Percentiles rank a stretch among this genome's conserved stretches.
Evolutionary conservation across 257 asterid species (phyloP).

Genomic region (Solanum etuberosum): DNA sequence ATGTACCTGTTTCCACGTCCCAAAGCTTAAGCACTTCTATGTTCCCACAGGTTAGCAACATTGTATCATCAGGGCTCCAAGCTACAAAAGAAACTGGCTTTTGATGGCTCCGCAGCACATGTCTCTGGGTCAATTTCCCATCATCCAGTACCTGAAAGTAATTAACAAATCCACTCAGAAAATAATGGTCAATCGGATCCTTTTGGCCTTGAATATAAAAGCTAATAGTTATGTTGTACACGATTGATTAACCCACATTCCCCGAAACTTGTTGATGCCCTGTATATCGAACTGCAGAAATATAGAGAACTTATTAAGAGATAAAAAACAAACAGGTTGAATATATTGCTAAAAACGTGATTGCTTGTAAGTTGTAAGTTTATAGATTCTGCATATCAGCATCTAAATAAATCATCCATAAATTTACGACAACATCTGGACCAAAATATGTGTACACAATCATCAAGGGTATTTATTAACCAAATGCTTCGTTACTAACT

Average conservation of each 20-base stretch:
- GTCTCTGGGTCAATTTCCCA: slow-evolving; percentile 32
- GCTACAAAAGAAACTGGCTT: slow-evolving; percentile 70
- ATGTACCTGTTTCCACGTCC: slow-evolving; percentile 80
- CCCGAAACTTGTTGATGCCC: not conserved
- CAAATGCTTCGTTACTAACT: not conserved
- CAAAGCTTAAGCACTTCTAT: slow-evolving; percentile 83
- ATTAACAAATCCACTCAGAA: slow-evolving; percentile 3
- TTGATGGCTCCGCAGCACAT: slow-evolving; percentile 46
- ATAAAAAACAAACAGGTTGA: not conserved
- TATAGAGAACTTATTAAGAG: not conserved
- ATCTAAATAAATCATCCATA: not conserved
- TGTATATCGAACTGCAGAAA: not conserved
- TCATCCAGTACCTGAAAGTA: slow-evolving; percentile 60
- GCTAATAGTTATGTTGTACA: not conserved
- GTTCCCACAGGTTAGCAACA: slow-evolving; percentile 88
- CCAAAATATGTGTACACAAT: not conserved
- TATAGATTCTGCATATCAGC: not conserved
- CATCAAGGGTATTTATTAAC: not conserved
- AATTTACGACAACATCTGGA: not conserved
- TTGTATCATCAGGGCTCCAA: slow-evolving; percentile 92
- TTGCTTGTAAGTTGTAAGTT: not conserved
- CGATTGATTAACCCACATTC: not conserved
- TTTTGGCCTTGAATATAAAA: not conserved
- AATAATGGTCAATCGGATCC: not conserved
- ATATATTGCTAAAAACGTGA: not conserved